Conservation (phyloP, 2,329 filamentous ascomycete genomes). For the Cercospora sp. region DNA sequence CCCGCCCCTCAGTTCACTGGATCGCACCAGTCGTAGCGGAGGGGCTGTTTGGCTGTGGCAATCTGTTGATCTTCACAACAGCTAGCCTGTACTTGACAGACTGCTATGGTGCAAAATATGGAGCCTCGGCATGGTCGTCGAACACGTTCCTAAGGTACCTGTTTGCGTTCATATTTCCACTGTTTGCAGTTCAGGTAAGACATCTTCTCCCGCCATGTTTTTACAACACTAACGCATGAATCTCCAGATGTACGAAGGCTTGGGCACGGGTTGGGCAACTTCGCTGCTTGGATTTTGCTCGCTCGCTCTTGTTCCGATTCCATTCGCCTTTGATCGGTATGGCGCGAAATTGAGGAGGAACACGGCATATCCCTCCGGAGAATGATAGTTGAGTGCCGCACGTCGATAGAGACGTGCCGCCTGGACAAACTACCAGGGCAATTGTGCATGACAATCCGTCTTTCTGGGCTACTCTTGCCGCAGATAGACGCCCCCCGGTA, state of each 20-base stretch:
- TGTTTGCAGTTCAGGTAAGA: slow-evolving; percentile 37
- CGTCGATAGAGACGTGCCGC: neutral
- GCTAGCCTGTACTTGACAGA: slow-evolving; percentile 24
- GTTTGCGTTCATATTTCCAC: slow-evolving; percentile 40
- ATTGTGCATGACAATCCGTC: too few species aligned
- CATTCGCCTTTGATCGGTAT: slow-evolving; percentile 30
- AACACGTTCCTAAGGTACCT: slow-evolving; percentile 36
- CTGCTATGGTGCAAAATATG: slow-evolving; percentile 23
- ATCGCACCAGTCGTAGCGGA: slow-evolving; percentile 42
- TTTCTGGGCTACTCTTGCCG: neutral
- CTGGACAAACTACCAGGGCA: neutral
- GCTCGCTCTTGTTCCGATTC: slow-evolving; percentile 33
- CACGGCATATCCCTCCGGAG: slow-evolving; percentile 10
- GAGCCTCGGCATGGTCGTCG: slow-evolving; percentile 36
- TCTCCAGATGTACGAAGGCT: slow-evolving; percentile 41
- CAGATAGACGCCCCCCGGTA: neutral
- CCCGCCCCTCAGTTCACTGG: slow-evolving; percentile 37
- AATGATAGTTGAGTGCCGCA: neutral
- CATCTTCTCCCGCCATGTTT: neutral
- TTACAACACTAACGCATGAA: neutral
- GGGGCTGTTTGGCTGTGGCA: slow-evolving; percentile 40
- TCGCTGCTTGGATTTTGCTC: slow-evolving; percentile 41
- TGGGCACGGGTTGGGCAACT: slow-evolving; percentile 45
- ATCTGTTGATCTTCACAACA: slow-evolving; percentile 40
- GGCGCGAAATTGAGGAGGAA: slow-evolving; percentile 9